phyloP scores from a whole-genome alignment of 2,329 filamentous ascomycete genomes.

The Xylaria digitata region DNA sequence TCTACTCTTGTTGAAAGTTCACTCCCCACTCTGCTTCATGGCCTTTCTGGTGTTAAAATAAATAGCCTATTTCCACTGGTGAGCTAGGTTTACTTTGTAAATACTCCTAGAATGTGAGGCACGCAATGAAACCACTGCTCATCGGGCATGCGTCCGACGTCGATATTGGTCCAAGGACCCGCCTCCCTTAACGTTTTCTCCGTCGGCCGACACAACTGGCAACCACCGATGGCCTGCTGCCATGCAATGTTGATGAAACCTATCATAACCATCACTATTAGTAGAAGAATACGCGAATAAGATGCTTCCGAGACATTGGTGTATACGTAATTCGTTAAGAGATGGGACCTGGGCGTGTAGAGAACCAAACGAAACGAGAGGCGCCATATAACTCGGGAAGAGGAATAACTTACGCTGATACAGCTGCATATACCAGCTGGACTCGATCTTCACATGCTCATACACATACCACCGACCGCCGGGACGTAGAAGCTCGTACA shows the following conservation, averaged over 20 bases:
- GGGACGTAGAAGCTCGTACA: slow-evolving; percentile 69
- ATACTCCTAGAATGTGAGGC: slow-evolving; percentile 63
- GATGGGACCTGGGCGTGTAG: neutral
- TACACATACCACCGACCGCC: slow-evolving; percentile 72
- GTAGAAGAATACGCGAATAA: neutral
- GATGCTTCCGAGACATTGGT: neutral
- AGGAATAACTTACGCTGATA: slow-evolving; percentile 63
- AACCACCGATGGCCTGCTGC: slow-evolving; percentile 64
- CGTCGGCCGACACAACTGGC: slow-evolving; percentile 62
- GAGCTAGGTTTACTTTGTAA: slow-evolving; percentile 59
- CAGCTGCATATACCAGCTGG: slow-evolving; percentile 54
- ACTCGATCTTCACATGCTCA: slow-evolving; percentile 65
- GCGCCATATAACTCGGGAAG: neutral
- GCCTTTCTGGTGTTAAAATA: no score
- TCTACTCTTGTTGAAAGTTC: no score
- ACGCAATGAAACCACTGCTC: slow-evolving; percentile 58
- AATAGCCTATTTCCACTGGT: no score
- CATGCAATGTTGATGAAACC: slow-evolving; percentile 64
- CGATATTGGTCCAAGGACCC: slow-evolving; percentile 62
- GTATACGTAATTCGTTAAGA: no score
- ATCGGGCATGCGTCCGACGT: slow-evolving; percentile 56
- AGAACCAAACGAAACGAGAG: neutral
- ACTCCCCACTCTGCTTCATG: no score
- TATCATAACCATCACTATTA: slow-evolving; percentile 42
- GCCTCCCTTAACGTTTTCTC: slow-evolving; percentile 59